These are phyloP conservation scores for Spathaspora boniae DNA, from an alignment of 805 yeast species.

Conservation along the genomic window DNA sequence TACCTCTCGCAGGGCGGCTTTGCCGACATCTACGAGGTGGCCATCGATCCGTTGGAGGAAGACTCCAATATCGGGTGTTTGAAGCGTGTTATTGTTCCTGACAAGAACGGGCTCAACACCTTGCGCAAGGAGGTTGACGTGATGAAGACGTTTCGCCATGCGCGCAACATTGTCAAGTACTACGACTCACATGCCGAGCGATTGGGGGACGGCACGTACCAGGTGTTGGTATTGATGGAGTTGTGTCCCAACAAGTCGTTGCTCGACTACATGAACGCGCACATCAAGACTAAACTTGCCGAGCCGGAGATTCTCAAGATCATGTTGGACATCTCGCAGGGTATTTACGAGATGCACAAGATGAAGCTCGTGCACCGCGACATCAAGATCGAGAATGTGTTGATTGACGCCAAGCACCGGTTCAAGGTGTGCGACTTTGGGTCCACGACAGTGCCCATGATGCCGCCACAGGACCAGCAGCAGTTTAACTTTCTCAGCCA, in stretches of 20 bases:
- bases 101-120: slow-evolving; percentile 61
- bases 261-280: slow-evolving; percentile 85
- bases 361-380: slow-evolving; percentile 83
- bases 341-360: slow-evolving; percentile 82
- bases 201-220: slow-evolving; percentile 54
- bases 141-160: slow-evolving; percentile 60
- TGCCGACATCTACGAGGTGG: slow-evolving; percentile 73
- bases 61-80: slow-evolving; percentile 57
- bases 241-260: slow-evolving; percentile 84
- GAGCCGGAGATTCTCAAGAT: slow-evolving; percentile 79
- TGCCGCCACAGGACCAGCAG: slow-evolving; percentile 71
- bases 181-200: slow-evolving; percentile 77
- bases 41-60: slow-evolving; percentile 45
- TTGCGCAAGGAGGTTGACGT: slow-evolving; percentile 75
- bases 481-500: slow-evolving; percentile 76
- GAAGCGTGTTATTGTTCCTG: slow-evolving; percentile 71
- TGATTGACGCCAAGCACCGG: slow-evolving; percentile 63
- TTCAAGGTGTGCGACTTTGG: slow-evolving; percentile 95
- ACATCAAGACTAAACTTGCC: slow-evolving; percentile 71
- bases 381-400: slow-evolving; percentile 89
- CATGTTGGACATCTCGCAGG: slow-evolving; percentile 76
- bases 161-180: slow-evolving; percentile 61
- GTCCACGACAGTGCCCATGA: slow-evolving; percentile 64
- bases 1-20: slow-evolving; percentile 61
- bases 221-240: slow-evolving; percentile 90